Conservation (phyloP, 441 rosid genomes). For the Pelargonium citronellum region DNA sequence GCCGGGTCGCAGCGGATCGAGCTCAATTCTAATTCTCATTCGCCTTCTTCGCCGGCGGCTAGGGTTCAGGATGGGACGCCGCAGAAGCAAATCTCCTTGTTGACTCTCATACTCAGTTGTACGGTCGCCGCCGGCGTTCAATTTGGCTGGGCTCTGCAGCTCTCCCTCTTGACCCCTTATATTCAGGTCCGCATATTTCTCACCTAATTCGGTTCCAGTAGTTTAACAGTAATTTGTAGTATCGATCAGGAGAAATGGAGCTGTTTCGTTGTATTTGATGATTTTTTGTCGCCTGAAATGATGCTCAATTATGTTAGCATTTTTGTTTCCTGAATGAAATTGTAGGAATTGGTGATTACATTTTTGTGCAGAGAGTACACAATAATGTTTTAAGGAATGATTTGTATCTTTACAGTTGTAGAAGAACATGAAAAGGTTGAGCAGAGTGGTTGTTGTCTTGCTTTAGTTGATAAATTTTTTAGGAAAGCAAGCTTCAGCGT, state of each 20-base stretch:
- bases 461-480: too few relatives aligned
- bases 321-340: neutral
- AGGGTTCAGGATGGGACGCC: neutral
- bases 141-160: constrained; percentile 94
- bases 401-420: too few relatives aligned
- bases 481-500: too few relatives aligned
- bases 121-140: constrained; percentile 90
- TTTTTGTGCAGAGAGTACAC: neutral
- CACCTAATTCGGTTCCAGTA: too few relatives aligned
- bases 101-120: constrained; percentile 63
- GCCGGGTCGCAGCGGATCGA: too few relatives aligned
- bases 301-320: neutral
- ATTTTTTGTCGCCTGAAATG: neutral
- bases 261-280: neutral
- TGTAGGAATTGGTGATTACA: neutral
- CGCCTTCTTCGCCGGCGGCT: constrained; percentile 26
- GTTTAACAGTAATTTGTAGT: neutral
- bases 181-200: constrained; percentile 45
- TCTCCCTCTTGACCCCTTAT: constrained; percentile 83
- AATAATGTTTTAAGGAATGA: too few relatives aligned
- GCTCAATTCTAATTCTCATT: constrained; percentile 26
- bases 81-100: constrained; percentile 30
- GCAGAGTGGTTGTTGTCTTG: too few relatives aligned
- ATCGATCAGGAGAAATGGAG: neutral
- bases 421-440: neutral